Percentiles rank a stretch among this genome's conserved stretches.
phyloP scores from a whole-genome alignment of 2,329 filamentous ascomycete genomes.

The Talaromyces sp. region DNA sequence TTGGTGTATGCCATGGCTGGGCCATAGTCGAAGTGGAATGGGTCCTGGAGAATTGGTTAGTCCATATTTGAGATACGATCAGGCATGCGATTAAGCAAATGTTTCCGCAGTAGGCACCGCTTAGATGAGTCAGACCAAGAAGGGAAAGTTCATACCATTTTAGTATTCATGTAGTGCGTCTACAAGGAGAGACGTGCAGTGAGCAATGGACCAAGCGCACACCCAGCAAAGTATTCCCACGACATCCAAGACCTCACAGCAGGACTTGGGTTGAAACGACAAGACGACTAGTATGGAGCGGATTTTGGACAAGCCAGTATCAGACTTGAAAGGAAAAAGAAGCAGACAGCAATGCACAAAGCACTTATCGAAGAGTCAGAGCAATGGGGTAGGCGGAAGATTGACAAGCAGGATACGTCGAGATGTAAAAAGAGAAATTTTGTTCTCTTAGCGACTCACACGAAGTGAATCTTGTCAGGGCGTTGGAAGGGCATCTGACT shows the following conservation, averaged over 20 bases:
- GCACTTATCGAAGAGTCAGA: not conserved
- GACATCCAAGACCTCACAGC: not conserved
- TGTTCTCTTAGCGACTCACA: not conserved
- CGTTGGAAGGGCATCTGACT: not conserved
- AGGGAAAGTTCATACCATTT: not conserved
- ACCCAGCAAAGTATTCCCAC: not conserved
- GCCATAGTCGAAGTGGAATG: constrained; percentile 4
- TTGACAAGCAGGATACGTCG: not conserved
- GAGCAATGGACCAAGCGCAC: not conserved
- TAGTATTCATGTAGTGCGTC: not conserved
- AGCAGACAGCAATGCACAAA: not conserved
- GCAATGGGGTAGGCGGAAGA: not conserved
- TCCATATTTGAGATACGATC: not conserved
- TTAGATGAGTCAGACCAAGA: not conserved
- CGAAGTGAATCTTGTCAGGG: not conserved
- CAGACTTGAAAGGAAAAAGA: not conserved
- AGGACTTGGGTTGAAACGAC: not conserved
- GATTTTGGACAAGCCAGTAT: not conserved
- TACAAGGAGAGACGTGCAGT: not conserved
- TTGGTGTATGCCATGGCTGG: not conserved
- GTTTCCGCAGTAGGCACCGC: not conserved
- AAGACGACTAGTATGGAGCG: not conserved
- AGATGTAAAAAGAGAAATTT: not conserved
- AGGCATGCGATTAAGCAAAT: not conserved
- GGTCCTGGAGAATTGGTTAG: constrained; percentile 2